Evolutionary conservation across 805 yeast genomes (phyloP), one percentile per base, ranked within the genome.

Genomic region (Zygotorulaspora sp.): DNA sequence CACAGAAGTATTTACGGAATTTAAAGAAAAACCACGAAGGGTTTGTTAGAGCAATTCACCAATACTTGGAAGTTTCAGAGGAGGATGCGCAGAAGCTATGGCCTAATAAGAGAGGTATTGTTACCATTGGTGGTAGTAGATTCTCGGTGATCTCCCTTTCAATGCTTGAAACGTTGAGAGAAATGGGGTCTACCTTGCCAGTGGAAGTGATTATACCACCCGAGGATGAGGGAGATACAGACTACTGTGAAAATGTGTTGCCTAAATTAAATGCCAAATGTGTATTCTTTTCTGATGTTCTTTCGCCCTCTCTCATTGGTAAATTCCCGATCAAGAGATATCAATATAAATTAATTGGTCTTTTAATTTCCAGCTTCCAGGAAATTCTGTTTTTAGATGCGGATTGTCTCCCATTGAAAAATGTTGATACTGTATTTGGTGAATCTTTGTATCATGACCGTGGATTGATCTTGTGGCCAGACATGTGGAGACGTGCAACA

Each of bases 171-270:
- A 60, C 67, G 32, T 49, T 87, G 35, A 67, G 95, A 52, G 74
- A 77, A 26, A 65, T 72, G 6, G 87, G 90, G 2, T 77, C 83
- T 2, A 70, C 68, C 10, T 61, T 82, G 24, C 96, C 96, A 0
- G 77, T 88, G 14, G 96, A 88, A 66, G 83, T 88, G 7, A 72
- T 85, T 47, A 76, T 88, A 47, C 94, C 95, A 6, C 71, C 75
- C 25, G 66, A 70, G 14, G 72, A 72, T 21, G 92, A 83, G 52
- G 83, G 77, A 52, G 92, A 85, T 52, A 70, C 76, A 24, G 83
- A 80, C 40, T 69, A 79, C 36, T 87, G 96, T 62, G 77, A 74
- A 15, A 62, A 64, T 6, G 66, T 82, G 2, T 66, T 85, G 48
- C 92, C 94, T 0, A 50, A 56, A 16, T 60, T 80, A n/a, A 73